phyloP scores from a whole-genome alignment of 2,329 filamentous ascomycete genomes.

The Pyrenochaeta sp. region DNA sequence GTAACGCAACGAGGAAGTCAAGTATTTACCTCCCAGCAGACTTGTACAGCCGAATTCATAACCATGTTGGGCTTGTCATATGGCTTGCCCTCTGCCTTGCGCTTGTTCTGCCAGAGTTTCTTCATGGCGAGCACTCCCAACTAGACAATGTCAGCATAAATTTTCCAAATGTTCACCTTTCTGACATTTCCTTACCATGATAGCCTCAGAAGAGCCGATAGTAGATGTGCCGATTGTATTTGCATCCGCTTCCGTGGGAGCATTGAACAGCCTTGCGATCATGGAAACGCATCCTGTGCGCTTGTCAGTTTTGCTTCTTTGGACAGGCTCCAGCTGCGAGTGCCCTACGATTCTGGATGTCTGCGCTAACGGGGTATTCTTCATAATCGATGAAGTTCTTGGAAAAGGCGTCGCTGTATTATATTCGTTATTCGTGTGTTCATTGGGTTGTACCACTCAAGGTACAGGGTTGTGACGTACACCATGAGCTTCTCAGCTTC shows the following conservation, averaged over 20 bases:
- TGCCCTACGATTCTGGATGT: slow-evolving; percentile 77
- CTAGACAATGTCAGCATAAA: slow-evolving; percentile 41
- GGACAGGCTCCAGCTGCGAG: slow-evolving; percentile 57
- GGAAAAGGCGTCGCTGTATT: slow-evolving; percentile 73
- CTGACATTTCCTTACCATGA: slow-evolving; percentile 48
- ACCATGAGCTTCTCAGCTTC: slow-evolving; percentile 96
- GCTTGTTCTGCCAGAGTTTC: slow-evolving; percentile 89
- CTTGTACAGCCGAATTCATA: slow-evolving; percentile 96
- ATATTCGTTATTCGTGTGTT: slow-evolving; percentile 9
- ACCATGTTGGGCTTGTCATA: slow-evolving; percentile 85
- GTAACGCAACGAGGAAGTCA: no score
- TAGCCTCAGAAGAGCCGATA: slow-evolving; percentile 88
- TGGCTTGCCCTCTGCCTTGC: slow-evolving; percentile 83
- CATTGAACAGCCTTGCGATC: slow-evolving; percentile 84
- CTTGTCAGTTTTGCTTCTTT: slow-evolving; percentile 4
- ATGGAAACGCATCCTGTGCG: slow-evolving; percentile 51
- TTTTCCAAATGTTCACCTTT: neutral
- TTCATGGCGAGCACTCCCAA: slow-evolving; percentile 90
- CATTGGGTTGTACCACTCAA: neutral
- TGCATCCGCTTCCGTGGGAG: slow-evolving; percentile 66
- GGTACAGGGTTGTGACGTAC: slow-evolving; percentile 54
- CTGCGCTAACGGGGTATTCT: slow-evolving; percentile 60
- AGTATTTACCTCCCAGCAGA: slow-evolving; percentile 78
- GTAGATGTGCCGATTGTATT: slow-evolving; percentile 86
- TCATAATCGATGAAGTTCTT: slow-evolving; percentile 81